Base-by-base conservation (phyloP, 2,329 filamentous ascomycete species). In the Neofusicoccum cordaticola region DNA sequence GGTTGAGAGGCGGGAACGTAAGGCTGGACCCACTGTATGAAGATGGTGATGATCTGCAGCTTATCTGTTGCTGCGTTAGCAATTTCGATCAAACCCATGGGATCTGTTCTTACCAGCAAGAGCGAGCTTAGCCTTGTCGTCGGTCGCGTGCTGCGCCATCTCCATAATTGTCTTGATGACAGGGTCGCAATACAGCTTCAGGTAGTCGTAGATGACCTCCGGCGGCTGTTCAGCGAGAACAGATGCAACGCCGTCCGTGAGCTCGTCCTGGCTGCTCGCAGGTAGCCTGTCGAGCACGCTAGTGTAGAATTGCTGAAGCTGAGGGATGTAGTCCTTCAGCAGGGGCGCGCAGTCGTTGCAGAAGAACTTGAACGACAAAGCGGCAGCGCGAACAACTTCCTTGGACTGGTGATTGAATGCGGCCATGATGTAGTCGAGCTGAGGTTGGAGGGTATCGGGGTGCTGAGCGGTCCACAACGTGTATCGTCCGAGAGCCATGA, bases 391-490 rank as follows among this genome's bases (percentile, higher is more conserved):
- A 44, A 97, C 86, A 63, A 99, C 93, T 74, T 99, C 96, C 72
- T 90, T 91, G 0, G 93, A 97, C 47, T 88, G 87, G 65, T 94
- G 91, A 69, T 92, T 86, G 79, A 99, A 99, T 0, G 93, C 95
- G 4, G 89, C 90, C 69, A 97, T 93, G 72, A 99, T 96, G 79
- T 96, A 99, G 72, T 92, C 93, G 74, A 99, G 91, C 77, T 99
- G 95, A 8, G 91, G 85, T 77, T 97, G 91, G 8, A 99, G 83
- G 51, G 94, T 96, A 65, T 97, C 92, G 0, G 94, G 92, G 73
- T 99, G 95, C 53, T 92, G 88, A 4, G 95, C 88, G 0, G 96
- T 99, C 95, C 95, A 99, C 77, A 98, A 94, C 0, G 96, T 99
- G 75, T 99, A 99, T 67, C 95, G 87, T 42, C 93, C 95, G 22